phyloP scores from a whole-genome alignment of 2,329 filamentous ascomycete species.

The Aaosphaeria arxii region DNA sequence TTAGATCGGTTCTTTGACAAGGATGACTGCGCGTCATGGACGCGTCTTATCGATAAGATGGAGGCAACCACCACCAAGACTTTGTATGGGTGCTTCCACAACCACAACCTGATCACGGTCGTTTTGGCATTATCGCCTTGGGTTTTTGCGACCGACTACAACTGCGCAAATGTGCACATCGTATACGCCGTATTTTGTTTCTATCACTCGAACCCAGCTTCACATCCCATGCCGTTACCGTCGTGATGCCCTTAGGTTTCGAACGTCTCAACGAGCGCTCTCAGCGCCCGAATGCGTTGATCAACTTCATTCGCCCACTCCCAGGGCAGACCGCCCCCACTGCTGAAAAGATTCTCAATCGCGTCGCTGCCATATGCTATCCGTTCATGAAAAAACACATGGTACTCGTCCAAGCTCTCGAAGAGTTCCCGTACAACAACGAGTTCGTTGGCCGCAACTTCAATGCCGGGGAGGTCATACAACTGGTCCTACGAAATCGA shows the following conservation, averaged over 20 bases:
- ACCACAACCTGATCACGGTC: neutral
- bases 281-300: slow-evolving; percentile 71
- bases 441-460: slow-evolving; percentile 90
- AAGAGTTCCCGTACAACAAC: slow-evolving; percentile 76
- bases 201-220: neutral
- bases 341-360: slow-evolving; percentile 35
- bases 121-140: neutral
- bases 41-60: slow-evolving; percentile 3
- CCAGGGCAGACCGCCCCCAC: slow-evolving; percentile 49
- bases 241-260: slow-evolving; percentile 70
- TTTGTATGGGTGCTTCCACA: neutral
- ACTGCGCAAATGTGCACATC: neutral
- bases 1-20: neutral
- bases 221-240: neutral
- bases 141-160: neutral
- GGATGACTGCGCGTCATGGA: slow-evolving; percentile 8
- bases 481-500: slow-evolving; percentile 73
- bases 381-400: slow-evolving; percentile 54
- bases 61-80: neutral
- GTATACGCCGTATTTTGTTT: neutral
- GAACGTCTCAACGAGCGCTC: slow-evolving; percentile 73
- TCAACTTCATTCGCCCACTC: slow-evolving; percentile 82
- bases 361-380: slow-evolving; percentile 64
- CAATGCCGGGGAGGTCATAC: slow-evolving; percentile 83
- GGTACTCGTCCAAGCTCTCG: slow-evolving; percentile 55